A percentile compares a stretch with the other conserved stretches of the same genome.
phyloP scores from a whole-genome alignment of 2,329 filamentous ascomycete genomes.

The Fusarium sacchari region DNA sequence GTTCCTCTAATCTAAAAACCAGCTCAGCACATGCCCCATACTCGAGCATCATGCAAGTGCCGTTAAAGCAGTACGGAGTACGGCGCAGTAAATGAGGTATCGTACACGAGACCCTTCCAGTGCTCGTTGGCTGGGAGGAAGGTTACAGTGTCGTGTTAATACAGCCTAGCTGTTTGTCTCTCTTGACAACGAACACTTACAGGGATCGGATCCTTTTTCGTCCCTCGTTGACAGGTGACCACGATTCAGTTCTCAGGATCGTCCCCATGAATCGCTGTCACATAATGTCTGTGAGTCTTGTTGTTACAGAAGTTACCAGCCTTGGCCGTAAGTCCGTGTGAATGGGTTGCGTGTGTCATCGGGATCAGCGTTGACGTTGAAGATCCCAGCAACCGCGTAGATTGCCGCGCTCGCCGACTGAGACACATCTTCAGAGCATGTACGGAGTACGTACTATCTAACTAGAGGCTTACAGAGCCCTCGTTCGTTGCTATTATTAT shows the following conservation, averaged over 20 bases:
- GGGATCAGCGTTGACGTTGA: conserved; percentile 25
- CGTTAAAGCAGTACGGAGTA: conserved; percentile 18
- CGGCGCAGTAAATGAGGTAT: conserved; percentile 22
- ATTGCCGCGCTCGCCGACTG: conserved; percentile 20
- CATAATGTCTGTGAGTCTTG: conserved; percentile 22
- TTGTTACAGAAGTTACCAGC: conserved; percentile 4
- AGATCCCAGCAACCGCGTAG: conserved; percentile 12
- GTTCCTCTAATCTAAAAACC: conserved; percentile 37
- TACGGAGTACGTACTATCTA: not conserved
- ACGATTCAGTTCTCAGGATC: conserved; percentile 37
- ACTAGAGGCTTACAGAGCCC: not conserved
- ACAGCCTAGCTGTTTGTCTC: not conserved
- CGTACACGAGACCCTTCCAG: conserved; percentile 1
- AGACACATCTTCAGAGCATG: conserved; percentile 3
- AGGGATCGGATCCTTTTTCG: conserved; percentile 7
- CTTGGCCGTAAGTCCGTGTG: conserved; percentile 8
- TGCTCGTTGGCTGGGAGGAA: not conserved
- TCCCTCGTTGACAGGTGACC: conserved; percentile 13
- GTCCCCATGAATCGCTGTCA: conserved; percentile 41
- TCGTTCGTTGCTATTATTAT: not conserved
- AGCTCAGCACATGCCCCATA: conserved; percentile 9
- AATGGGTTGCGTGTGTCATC: conserved; percentile 9
- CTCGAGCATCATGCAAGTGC: conserved; percentile 13
- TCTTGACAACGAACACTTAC: conserved; percentile 2
- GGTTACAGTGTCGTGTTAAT: conserved; percentile 5